These are phyloP conservation scores for Mycena galericulata DNA, from an alignment of 768 basidiomycete genomes.

Conservation along the genomic window DNA sequence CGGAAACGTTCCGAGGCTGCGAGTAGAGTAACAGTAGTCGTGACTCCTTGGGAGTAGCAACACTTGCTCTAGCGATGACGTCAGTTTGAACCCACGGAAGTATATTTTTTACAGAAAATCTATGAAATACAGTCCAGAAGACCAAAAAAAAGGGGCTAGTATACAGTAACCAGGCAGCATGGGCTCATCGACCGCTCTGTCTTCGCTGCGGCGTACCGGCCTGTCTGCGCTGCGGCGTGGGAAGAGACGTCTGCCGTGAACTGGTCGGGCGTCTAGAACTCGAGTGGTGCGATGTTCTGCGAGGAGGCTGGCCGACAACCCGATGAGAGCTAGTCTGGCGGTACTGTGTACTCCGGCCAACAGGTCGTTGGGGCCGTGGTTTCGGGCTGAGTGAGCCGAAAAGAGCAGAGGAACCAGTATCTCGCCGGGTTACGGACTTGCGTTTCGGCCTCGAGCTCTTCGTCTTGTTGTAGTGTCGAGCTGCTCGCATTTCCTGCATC, in stretches of 20 bases:
- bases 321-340: conserved; percentile 34
- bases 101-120: too few relatives aligned
- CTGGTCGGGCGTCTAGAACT: conserved; percentile 11
- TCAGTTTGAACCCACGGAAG: too few relatives aligned
- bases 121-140: conserved; percentile 5
- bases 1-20: background rate
- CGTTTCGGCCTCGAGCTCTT: conserved; percentile 28
- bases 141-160: background rate
- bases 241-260: conserved; percentile 14
- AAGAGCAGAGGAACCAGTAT: conserved; percentile 32
- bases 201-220: conserved; percentile 27
- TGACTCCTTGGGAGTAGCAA: too few relatives aligned
- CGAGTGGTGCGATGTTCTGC: conserved; percentile 22
- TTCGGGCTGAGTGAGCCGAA: conserved; percentile 35
- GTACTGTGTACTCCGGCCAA: conserved; percentile 22
- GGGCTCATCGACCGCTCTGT: conserved; percentile 19
- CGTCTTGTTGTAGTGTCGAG: conserved; percentile 45
- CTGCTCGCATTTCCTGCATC: conserved; percentile 77
- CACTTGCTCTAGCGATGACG: too few relatives aligned
- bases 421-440: conserved; percentile 33
- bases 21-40: too few relatives aligned
- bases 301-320: conserved; percentile 33
- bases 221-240: conserved; percentile 21
- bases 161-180: background rate
- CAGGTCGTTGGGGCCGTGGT: conserved; percentile 30